Evolutionary conservation across 306 rosid genomes (phyloP), one percentile per base, ranked within the genome.

Genomic region (Herpetospermum pedunculosum): DNA sequence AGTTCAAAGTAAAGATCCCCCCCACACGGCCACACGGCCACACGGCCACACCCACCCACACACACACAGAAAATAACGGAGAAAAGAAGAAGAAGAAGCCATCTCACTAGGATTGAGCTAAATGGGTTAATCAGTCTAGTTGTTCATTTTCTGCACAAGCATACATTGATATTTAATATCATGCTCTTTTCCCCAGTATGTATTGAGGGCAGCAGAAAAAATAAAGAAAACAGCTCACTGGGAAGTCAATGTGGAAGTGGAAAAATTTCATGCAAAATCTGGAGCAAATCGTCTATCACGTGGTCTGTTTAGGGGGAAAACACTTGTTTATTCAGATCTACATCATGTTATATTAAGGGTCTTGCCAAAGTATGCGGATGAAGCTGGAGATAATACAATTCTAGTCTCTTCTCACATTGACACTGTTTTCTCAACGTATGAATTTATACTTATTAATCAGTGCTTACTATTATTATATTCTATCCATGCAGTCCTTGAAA

Each of bases 161-260:
- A 16, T 44, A 14, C 15, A 0, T 52, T 26, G 63, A 26, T 37
- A 64, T 65, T 76, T 82, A 46, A 81, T 53, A 65, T 60, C 8
- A 43, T 30, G 63, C n/a, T 18, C 1, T 18, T 48, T 37, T 77
- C 23, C 62, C 40, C 91, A 94, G 99, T 88, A 89, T 88, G 97
- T 94, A 68, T 83, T 89, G 82, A 52, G 58, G 52, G 90, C 87
- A 73, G 83, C 89, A 26, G 79, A 94, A 75, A 85, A 80, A 62
- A 86, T 94, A 41, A 83, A 86, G 88, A 86, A 88, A 75, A 85
- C 89, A 50, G 96, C 97, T 73, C 96, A 88, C 60, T 94, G 97
- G 99, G 99, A 91, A 81, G 99, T 89, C 21, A 95, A 86, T 46
- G 96, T 94, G n/a, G 89, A 94, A 80, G 99, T 94, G 85, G 97